phyloP scores from a whole-genome alignment of 1,139 yeast species.

The Yamadazyma friedrichii region DNA sequence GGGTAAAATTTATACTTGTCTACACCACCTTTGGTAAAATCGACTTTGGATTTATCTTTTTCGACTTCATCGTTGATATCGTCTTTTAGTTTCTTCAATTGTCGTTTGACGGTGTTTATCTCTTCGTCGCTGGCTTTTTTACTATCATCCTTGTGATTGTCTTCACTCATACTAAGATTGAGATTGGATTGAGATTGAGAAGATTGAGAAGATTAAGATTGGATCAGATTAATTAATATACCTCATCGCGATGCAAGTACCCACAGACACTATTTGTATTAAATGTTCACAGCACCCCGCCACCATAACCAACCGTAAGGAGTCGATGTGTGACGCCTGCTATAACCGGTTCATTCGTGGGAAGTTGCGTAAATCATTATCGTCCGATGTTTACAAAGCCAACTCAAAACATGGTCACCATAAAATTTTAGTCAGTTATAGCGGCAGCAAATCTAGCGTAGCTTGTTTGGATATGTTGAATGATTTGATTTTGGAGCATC shows the following conservation, averaged over 20 bases:
- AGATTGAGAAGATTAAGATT: no score
- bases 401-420: constrained; percentile 33
- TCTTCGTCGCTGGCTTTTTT: constrained; percentile 1
- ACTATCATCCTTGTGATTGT: background rate
- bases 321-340: constrained; percentile 68
- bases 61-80: constrained; percentile 19
- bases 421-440: constrained; percentile 56
- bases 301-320: constrained; percentile 61
- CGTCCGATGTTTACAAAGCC: constrained; percentile 66
- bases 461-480: constrained; percentile 70
- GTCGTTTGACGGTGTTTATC: no score
- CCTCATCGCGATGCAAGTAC: constrained; percentile 3
- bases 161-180: background rate
- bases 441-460: constrained; percentile 66
- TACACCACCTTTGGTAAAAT: constrained; percentile 55
- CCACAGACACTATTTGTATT: constrained; percentile 2
- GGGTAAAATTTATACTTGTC: constrained; percentile 75
- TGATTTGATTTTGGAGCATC: constrained; percentile 60
- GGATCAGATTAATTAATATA: background rate
- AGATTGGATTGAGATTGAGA: no score
- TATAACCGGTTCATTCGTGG: constrained; percentile 70
- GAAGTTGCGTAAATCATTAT: constrained; percentile 78
- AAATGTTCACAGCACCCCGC: constrained; percentile 56
- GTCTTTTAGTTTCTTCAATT: no score
- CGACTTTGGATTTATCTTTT: constrained; percentile 47